Evolutionary conservation across 768 basidiomycete genomes (phyloP).

Genomic region (Mycena galopus): DNA sequence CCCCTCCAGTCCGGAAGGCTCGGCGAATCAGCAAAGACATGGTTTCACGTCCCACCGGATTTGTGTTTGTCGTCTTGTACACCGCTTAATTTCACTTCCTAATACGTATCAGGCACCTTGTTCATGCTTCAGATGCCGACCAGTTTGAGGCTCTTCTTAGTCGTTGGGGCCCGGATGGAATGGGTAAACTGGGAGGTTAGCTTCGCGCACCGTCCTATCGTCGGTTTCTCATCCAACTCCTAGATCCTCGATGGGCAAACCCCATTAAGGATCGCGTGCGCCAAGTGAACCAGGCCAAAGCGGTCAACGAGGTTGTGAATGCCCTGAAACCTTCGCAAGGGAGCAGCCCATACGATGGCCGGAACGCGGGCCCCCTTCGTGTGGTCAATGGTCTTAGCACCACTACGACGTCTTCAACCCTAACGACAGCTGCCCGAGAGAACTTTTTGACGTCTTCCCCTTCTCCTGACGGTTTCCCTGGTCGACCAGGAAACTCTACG

Average conservation of each 20-base stretch:
- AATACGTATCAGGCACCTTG: constrained; percentile 74
- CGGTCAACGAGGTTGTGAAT: constrained; percentile 83
- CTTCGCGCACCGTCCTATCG: constrained; percentile 32
- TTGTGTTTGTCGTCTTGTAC: constrained; percentile 72
- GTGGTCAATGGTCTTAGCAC: constrained; percentile 86
- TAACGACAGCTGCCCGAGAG: constrained; percentile 83
- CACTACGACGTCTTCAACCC: constrained; percentile 73
- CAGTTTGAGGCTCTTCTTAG: constrained; percentile 89
- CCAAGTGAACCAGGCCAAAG: constrained; percentile 74
- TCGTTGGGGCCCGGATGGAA: constrained; percentile 90
- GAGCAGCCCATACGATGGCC: constrained; percentile 55
- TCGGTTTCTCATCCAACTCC: constrained; percentile 43
- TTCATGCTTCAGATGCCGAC: constrained; percentile 92
- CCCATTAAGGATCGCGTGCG: constrained; percentile 88
- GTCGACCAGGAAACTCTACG: constrained; percentile 71
- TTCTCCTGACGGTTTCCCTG: constrained; percentile 64
- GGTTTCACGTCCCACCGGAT: constrained; percentile 86
- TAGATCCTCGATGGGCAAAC: constrained; percentile 90
- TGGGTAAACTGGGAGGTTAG: constrained; percentile 90
- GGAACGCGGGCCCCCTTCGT: constrained; percentile 68
- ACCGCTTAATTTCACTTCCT: constrained; percentile 38
- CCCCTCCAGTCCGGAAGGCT: constrained; percentile 61
- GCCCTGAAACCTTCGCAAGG: constrained; percentile 71
- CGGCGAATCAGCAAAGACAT: constrained; percentile 88
- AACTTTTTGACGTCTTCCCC: constrained; percentile 65